A percentile compares a stretch with the other conserved stretches of the same genome.
phyloP scores from a whole-genome alignment of 345 rosid genomes.

The Salix viminalis region DNA sequence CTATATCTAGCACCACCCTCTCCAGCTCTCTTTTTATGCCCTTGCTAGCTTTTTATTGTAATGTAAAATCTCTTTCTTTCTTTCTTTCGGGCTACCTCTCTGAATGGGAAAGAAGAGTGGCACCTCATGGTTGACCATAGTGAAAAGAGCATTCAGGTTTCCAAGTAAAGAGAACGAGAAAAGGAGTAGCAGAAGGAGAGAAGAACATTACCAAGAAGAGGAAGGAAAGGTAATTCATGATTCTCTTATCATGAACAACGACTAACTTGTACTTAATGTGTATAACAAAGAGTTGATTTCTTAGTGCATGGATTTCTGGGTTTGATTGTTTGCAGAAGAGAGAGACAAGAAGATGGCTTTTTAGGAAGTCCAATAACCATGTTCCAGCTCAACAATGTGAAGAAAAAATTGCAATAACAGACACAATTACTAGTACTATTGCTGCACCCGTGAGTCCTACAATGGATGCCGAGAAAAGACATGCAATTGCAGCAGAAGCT shows the following conservation, averaged over 20 bases:
- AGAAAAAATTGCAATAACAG: slow-evolving; percentile 4
- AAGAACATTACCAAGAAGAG: slow-evolving; percentile 32
- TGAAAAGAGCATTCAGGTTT: slow-evolving; percentile 29
- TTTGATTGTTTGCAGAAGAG: slow-evolving; percentile 15
- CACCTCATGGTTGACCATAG: slow-evolving; percentile 21
- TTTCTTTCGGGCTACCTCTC: neutral
- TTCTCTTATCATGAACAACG: neutral
- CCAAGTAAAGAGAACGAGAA: slow-evolving; percentile 24
- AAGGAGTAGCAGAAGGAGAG: slow-evolving; percentile 40
- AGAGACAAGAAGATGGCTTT: slow-evolving; percentile 27
- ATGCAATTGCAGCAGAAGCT: slow-evolving; percentile 10
- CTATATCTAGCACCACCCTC: neutral
- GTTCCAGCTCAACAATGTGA: slow-evolving; percentile 20
- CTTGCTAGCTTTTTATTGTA: neutral
- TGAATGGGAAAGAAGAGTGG: slow-evolving; percentile 18
- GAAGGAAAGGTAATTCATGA: slow-evolving; percentile 20
- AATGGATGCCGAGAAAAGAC: slow-evolving; percentile 10
- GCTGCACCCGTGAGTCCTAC: slow-evolving; percentile 12
- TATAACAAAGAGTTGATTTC: neutral
- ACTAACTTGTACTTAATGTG: neutral
- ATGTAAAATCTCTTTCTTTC: neutral
- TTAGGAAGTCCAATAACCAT: slow-evolving; percentile 4
- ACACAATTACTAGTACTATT: neutral
- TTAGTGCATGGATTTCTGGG: neutral
- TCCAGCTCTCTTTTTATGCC: neutral